Evolutionary conservation across 176 grass and related monocot species (phyloP).

Genomic region (Phoenix dactylifera): DNA sequence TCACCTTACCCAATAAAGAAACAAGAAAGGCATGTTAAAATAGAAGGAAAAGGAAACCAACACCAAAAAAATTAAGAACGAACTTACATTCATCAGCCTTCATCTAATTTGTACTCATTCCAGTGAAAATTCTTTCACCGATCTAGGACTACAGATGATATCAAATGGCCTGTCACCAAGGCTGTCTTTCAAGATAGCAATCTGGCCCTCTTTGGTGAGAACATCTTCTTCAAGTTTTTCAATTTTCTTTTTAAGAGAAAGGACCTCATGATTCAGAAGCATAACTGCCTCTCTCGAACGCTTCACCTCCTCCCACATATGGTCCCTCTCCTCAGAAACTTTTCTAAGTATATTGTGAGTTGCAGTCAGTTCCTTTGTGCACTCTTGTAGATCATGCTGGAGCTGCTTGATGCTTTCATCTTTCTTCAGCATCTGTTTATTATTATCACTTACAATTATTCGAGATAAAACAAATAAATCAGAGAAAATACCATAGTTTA

Average conservation of each 20-base stretch:
- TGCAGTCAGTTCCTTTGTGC: slow-evolving; percentile 48
- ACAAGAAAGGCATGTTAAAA: too few relatives aligned
- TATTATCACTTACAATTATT: neutral
- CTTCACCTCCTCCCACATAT: slow-evolving; percentile 51
- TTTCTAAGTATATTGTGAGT: slow-evolving; percentile 57
- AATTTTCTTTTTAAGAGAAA: slow-evolving; percentile 45
- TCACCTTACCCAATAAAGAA: too few relatives aligned
- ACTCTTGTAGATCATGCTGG: slow-evolving; percentile 55
- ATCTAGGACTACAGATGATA: neutral
- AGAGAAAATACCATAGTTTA: slow-evolving; percentile 6
- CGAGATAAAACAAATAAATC: neutral
- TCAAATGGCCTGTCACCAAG: slow-evolving; percentile 38
- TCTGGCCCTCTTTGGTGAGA: slow-evolving; percentile 73
- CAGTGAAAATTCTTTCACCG: slow-evolving; percentile 9
- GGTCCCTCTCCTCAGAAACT: slow-evolving; percentile 54
- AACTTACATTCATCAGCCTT: neutral
- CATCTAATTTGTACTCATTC: neutral
- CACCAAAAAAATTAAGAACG: neutral
- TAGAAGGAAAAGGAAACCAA: too few relatives aligned
- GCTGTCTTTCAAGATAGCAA: slow-evolving; percentile 71
- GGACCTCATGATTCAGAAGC: slow-evolving; percentile 34
- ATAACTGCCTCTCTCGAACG: slow-evolving; percentile 31
- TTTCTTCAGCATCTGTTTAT: slow-evolving; percentile 47
- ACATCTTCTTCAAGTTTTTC: slow-evolving; percentile 44
- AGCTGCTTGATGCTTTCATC: slow-evolving; percentile 48